phyloP scores from a whole-genome alignment of 179 eudicot species.

The Sideroxylon spinosum region DNA sequence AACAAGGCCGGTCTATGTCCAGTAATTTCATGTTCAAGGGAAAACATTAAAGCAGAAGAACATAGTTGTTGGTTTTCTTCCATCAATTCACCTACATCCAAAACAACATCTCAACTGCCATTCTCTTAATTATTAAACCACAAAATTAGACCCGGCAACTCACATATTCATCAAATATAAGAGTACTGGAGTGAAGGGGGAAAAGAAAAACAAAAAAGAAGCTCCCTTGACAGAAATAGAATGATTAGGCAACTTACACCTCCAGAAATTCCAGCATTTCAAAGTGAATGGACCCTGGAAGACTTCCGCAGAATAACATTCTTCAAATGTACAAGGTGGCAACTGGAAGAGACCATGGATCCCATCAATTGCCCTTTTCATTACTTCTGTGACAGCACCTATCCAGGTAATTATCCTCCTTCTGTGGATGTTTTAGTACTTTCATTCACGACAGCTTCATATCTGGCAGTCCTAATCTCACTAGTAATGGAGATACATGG shows the following conservation, averaged over 20 bases:
- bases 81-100: constrained; percentile 40
- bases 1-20: background rate
- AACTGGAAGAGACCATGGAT: constrained; percentile 55
- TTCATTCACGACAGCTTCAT: constrained; percentile 21
- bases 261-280: constrained; percentile 18
- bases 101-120: constrained; percentile 46
- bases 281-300: constrained; percentile 13
- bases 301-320: constrained; percentile 31
- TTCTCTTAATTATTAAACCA: constrained; percentile 10
- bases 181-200: background rate
- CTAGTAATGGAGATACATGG: constrained; percentile 24
- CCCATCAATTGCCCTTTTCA: constrained; percentile 52
- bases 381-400: constrained; percentile 51
- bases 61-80: constrained; percentile 34
- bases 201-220: background rate
- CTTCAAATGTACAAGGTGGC: constrained; percentile 61
- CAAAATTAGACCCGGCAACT: constrained; percentile 13
- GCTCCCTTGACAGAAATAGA: background rate
- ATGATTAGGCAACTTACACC: constrained; percentile 22
- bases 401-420: constrained; percentile 37
- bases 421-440: constrained; percentile 26
- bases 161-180: background rate
- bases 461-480: constrained; percentile 25
- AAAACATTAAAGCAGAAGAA: constrained; percentile 8
- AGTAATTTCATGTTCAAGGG: background rate